Evolutionary conservation across 352 stramenopile species (phyloP), one percentile per base, ranked within the genome.

Genomic region (Albugo candida): DNA sequence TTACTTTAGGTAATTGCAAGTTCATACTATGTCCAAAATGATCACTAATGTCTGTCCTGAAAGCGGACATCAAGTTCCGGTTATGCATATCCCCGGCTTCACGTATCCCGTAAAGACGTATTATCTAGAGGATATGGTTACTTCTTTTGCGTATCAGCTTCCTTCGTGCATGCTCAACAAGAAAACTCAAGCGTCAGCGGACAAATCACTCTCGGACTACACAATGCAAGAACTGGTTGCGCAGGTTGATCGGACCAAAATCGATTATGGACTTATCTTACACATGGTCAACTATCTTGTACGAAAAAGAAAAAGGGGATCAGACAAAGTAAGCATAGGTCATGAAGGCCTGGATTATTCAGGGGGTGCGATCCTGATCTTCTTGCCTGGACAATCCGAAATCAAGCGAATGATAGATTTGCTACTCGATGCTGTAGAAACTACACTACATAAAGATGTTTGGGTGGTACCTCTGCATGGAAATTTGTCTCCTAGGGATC

Each of bases 241-340:
- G 34, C 67, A 78, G 31, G 56, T 95, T 37, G 86, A 97, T 51
- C 82, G 97, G 61, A 74, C 65, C 16, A 61, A 85, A 11, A 95
- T 96, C 24, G 94, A 97, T 61, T 97, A 97, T 59, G 81, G 95
- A 41, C 56, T 97, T 16, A 83, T 92, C 19, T 66, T 75, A n/a
- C 62, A 81, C 27, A 58, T 96, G 13, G 53, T 96, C 14, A 61
- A 81, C 44, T 59, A 92, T 47, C 76, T 96, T 49, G 72, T 74
- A 37, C 43, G 61, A 11, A 55, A 58, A 12, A 45, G 61, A 17
- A 63, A 71, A 45, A 57, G 67, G 13, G 59, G 54, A 45, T 31
- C 24, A 31, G 57, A 74, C 16, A 58, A 48, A 51, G 6, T 46
- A 14, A 10, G 8, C 38, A 8, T 43, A 2, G 19, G 8, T 43